These are phyloP conservation scores for Ustilaginoidea virens DNA, from an alignment of 2,329 filamentous ascomycete genomes.

Conservation along the genomic window DNA sequence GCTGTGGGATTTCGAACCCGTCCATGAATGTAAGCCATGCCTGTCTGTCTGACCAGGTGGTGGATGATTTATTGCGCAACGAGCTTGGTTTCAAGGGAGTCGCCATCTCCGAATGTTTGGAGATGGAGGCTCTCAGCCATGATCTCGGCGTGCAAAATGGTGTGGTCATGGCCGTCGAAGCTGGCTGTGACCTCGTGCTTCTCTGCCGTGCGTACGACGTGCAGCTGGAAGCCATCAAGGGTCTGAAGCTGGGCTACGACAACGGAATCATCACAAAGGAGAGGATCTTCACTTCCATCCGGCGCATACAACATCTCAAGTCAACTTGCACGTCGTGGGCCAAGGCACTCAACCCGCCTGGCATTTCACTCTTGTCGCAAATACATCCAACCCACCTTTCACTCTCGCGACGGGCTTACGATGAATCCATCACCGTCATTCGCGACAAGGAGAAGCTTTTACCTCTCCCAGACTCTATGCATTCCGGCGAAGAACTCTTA, in stretches of 20 bases:
- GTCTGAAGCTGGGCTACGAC: constrained; percentile 75
- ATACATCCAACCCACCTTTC: constrained; percentile 71
- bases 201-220: constrained; percentile 78
- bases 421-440: constrained; percentile 84
- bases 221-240: constrained; percentile 82
- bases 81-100: constrained; percentile 85
- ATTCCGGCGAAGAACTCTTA: constrained; percentile 76
- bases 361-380: constrained; percentile 59
- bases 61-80: constrained; percentile 75
- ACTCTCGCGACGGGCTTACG: constrained; percentile 75
- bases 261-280: constrained; percentile 77
- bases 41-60: constrained; percentile 82
- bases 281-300: constrained; percentile 65
- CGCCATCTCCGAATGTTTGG: constrained; percentile 85
- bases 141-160: constrained; percentile 96
- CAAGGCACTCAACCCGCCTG: constrained; percentile 75
- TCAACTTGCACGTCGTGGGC: constrained; percentile 78
- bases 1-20: constrained; percentile 80
- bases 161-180: constrained; percentile 93
- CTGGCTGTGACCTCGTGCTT: constrained; percentile 82
- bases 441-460: constrained; percentile 75
- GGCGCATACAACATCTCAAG: constrained; percentile 68
- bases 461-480: constrained; percentile 66
- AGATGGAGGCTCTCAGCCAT: constrained; percentile 91
- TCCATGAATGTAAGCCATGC: constrained; percentile 94